Evolutionary conservation across 2,329 filamentous ascomycete genomes (phyloP), one percentile per base, ranked within the genome.

Genomic region (Diaporthe australafricana): DNA sequence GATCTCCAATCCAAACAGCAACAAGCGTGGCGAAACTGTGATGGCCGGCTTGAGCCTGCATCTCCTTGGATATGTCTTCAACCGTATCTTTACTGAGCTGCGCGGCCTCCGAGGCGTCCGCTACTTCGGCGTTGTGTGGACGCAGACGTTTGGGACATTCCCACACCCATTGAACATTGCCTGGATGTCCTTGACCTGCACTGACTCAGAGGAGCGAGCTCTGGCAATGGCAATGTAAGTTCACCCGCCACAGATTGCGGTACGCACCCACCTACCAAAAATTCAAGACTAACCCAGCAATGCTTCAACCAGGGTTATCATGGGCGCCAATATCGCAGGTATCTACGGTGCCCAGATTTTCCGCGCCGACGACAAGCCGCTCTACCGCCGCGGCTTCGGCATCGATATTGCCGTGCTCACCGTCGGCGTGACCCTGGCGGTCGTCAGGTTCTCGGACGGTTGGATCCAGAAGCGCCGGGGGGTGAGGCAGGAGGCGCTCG

Each of bases 271-370:
- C n/a, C n/a, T n/a, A n/a, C n/a, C n/a, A n/a, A n/a, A 7, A 20
- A 8, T 20, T 17, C 25, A 20, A 25, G 35, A 20, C 30, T 65
- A n/a, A 65, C 9, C 9, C n/a, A n/a, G 8, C 38, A 16, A 40
- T 40, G 2, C n/a, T 32, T 17, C 50, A 25, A 30, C 85, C 84
- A 79, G 83, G 90, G 66, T 65, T 12, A 89, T 91, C 72, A 90
- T 90, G 88, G 86, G 87, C 25, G 89, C 88, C 60, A 91, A 91
- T 74, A 87, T 87, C 32, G 88, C 88, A 0, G 88, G 88, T 27
- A 90, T 91, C 66, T 88, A 89, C 69, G 89, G 89, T 4, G 87
- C 87, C 0, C 88, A 91, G 76, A 87, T 91, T 72, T 91, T 90
- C 83, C 86, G 86, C 27, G 74, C 79, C 0, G 86, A 89, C 67